phyloP scores from a whole-genome alignment of 768 basidiomycete species.

The Daedaleopsis sinensis region DNA sequence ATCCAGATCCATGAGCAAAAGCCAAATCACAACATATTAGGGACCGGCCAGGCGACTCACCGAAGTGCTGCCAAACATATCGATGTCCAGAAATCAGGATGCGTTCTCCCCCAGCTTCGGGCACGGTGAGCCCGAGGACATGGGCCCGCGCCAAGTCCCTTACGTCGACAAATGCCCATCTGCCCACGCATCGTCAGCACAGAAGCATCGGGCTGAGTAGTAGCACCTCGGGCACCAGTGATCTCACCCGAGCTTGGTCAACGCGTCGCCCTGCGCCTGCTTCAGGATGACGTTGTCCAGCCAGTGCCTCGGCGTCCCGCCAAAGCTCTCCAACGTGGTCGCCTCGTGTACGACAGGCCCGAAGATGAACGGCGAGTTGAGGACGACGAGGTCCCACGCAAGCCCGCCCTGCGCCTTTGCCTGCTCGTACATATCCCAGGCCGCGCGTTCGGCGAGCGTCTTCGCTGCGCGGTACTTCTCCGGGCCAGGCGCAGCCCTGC shows the following conservation, averaged over 20 bases:
- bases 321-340: constrained; percentile 35
- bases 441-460: constrained; percentile 60
- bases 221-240: no score
- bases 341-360: constrained; percentile 35
- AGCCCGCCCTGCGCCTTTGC: constrained; percentile 40
- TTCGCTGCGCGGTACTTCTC: constrained; percentile 62
- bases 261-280: constrained; percentile 14
- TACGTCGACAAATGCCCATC: constrained; percentile 42
- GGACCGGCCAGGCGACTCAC: constrained; percentile 5
- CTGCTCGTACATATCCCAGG: constrained; percentile 51
- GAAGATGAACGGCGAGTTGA: constrained; percentile 53
- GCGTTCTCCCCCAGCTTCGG: constrained; percentile 57
- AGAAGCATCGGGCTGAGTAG: no score
- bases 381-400: constrained; percentile 52
- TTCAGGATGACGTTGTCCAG: constrained; percentile 22
- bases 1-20: not conserved
- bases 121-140: constrained; percentile 49
- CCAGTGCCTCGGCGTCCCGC: constrained; percentile 33
- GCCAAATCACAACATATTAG: not conserved
- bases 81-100: constrained; percentile 47
- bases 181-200: not conserved
- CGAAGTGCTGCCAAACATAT: constrained; percentile 22
- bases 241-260: constrained; percentile 17
- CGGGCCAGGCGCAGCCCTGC: constrained; percentile 41
- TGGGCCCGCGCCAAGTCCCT: constrained; percentile 60